Evolutionary conservation across 495 filamentous ascomycete species (phyloP).

Genomic region (Penicillium arizonense): DNA sequence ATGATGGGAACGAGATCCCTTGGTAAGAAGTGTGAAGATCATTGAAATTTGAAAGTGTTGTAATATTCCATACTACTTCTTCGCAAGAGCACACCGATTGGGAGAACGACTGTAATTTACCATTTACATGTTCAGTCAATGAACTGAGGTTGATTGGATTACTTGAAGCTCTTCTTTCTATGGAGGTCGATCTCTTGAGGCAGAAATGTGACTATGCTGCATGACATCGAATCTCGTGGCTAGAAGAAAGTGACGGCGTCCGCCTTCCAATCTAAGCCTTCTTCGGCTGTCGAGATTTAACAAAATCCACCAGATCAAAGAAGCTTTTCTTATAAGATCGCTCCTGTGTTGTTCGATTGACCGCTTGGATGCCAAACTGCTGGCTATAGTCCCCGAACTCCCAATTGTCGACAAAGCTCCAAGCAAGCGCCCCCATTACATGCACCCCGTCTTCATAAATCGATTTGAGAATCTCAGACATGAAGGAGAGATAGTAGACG

Average conservation of each 20-base stretch:
- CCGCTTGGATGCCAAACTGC: constrained; percentile 43
- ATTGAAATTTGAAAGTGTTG: no score
- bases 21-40: constrained; percentile 22
- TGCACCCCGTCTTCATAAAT: constrained; percentile 46
- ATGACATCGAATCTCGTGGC: no score
- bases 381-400: constrained; percentile 42
- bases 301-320: constrained; percentile 48
- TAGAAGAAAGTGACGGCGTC: neutral
- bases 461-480: constrained; percentile 42
- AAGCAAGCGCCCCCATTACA: constrained; percentile 44
- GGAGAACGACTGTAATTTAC: no score
- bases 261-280: neutral
- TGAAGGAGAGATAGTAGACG: constrained; percentile 39
- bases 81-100: no score
- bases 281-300: constrained; percentile 18
- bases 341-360: constrained; percentile 40
- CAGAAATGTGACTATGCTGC: no score
- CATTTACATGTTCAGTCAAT: no score
- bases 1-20: constrained; percentile 33
- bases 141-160: no score
- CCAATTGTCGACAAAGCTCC: constrained; percentile 46
- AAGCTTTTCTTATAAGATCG: constrained; percentile 47
- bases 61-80: no score
- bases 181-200: no score
- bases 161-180: no score